A percentile compares a stretch with the other conserved stretches of the same genome.
Conservation (phyloP, 2,329 filamentous ascomycete species). For the Zasmidium citrigriseum region DNA sequence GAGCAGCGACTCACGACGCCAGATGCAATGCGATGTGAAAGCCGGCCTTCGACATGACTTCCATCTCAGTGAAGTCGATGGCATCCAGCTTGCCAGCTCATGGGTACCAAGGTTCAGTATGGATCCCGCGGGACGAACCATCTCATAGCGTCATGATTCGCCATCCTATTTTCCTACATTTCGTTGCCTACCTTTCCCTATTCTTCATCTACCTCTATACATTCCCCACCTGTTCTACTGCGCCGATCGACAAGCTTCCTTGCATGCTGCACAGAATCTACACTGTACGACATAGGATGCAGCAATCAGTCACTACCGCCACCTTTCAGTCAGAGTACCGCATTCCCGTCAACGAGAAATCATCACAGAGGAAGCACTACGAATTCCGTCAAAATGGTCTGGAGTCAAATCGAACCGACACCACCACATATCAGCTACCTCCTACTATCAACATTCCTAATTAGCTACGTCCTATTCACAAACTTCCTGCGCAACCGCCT, state of each 20-base stretch:
- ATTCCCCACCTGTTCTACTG: conserved; percentile 37
- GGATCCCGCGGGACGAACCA: neutral
- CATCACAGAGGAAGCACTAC: neutral
- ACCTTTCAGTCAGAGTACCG: neutral
- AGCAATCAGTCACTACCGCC: neutral
- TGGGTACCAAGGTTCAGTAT: too few relatives aligned
- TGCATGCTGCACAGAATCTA: conserved; percentile 38
- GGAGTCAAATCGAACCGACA: conserved; percentile 50
- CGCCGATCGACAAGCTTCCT: conserved; percentile 53
- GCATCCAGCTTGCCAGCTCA: too few relatives aligned
- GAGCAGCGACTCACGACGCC: too few relatives aligned
- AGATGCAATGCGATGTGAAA: too few relatives aligned
- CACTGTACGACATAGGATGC: neutral
- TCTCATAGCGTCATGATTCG: neutral
- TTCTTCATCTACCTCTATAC: too few relatives aligned
- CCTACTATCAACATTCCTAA: conserved; percentile 46
- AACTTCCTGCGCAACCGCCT: conserved; percentile 49
- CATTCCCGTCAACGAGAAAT: neutral
- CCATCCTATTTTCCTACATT: neutral
- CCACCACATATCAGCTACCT: conserved; percentile 49
- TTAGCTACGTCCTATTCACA: conserved; percentile 49
- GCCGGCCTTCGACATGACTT: too few relatives aligned
- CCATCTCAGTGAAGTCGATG: too few relatives aligned
- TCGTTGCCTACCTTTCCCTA: conserved; percentile 47
- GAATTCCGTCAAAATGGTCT: conserved; percentile 27